Percentiles rank a stretch among this genome's conserved stretches.
Conservation (phyloP, 176 grass and related monocot species). For the Musa beccarii region DNA sequence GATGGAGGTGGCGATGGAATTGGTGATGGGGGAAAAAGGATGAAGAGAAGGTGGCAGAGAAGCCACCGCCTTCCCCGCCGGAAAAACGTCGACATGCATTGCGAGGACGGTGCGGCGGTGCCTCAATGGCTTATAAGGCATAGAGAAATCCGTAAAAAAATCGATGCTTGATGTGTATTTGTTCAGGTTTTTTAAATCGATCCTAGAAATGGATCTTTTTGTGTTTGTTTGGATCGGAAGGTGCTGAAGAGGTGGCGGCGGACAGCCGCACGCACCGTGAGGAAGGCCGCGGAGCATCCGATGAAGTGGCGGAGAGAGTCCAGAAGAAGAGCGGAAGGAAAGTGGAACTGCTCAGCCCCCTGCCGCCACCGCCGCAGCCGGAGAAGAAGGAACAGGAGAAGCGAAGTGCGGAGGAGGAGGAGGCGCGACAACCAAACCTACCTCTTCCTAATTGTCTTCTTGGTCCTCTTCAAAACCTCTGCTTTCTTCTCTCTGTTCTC, state of each 20-base stretch:
- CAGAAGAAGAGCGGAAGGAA: not conserved
- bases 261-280: not conserved
- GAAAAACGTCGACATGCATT: conserved; percentile 53
- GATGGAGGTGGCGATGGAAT: conserved; percentile 2
- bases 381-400: not conserved
- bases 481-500: conserved; percentile 20
- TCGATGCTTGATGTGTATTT: not conserved
- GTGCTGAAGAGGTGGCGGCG: conserved; percentile 1
- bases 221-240: not conserved
- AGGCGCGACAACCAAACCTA: conserved; percentile 1
- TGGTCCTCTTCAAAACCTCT: not conserved
- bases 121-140: conserved; percentile 44
- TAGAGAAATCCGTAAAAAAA: not conserved
- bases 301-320: conserved; percentile 6
- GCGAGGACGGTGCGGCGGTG: conserved; percentile 44
- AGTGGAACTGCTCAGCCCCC: conserved; percentile 3
- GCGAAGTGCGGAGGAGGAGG: conserved; percentile 13
- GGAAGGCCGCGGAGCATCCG: conserved; percentile 10
- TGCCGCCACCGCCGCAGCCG: not conserved
- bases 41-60: not conserved
- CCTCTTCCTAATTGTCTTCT: no score
- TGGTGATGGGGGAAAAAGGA: not conserved
- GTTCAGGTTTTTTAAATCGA: not conserved
- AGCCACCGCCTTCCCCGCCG: not conserved
- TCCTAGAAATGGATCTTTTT: not conserved